Percentiles rank a stretch among this genome's conserved stretches.
Conservation (phyloP, 169 alveolate genomes). For the Babesia bovis region DNA sequence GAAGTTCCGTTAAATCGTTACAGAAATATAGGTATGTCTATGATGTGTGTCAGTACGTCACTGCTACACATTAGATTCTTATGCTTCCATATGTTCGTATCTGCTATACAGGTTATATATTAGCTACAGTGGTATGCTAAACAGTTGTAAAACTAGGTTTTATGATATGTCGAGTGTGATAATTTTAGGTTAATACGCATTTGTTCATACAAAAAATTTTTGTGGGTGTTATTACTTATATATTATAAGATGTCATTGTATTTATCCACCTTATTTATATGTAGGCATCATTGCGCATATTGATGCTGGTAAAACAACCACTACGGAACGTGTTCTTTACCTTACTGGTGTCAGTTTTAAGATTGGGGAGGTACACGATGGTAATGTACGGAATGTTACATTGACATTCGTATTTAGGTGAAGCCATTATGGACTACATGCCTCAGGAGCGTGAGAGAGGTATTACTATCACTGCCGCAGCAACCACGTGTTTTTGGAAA, state of each 20-base stretch:
- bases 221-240: not conserved
- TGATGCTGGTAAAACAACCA: conserved; percentile 97
- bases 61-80: not conserved
- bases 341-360: conserved; percentile 89
- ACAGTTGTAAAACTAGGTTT: too few species aligned
- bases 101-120: not conserved
- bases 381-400: conserved; percentile 2
- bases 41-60: not conserved
- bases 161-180: not conserved
- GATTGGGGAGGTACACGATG: conserved; percentile 86
- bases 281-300: conserved; percentile 96
- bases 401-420: conserved; percentile 77
- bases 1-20: conserved; percentile 50
- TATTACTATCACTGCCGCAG: conserved; percentile 95
- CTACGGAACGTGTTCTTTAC: conserved; percentile 92
- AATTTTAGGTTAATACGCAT: not conserved
- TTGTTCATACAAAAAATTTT: not conserved
- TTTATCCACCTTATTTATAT: not conserved
- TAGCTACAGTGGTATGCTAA: not conserved
- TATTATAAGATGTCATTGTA: too few species aligned
- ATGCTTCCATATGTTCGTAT: not conserved
- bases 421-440: conserved; percentile 95
- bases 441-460: conserved; percentile 95
- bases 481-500: conserved; percentile 93
- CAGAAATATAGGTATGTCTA: conserved; percentile 52